Evolutionary conservation across 2,329 filamentous ascomycete species (phyloP).

Genomic region (Diplocarpon rosae): DNA sequence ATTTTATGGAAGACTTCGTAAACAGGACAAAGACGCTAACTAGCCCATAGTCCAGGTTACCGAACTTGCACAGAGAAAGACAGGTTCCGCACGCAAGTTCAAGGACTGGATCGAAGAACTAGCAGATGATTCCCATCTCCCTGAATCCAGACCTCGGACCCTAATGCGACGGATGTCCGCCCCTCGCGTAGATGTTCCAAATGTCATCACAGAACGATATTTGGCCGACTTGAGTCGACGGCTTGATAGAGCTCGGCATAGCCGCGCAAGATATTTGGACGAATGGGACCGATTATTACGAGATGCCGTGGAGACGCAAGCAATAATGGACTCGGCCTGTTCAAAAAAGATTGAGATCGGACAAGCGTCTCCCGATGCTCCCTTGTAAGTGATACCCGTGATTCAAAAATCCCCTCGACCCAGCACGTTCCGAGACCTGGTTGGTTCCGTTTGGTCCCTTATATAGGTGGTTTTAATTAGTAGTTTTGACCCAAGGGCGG

Average conservation of each 20-base stretch:
- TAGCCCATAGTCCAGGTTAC: conserved; percentile 48
- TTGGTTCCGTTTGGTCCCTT: too few species aligned
- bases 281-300: conserved; percentile 77
- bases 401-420: too few species aligned
- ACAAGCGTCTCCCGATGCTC: conserved; percentile 42
- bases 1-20: not conserved
- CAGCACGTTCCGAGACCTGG: too few species aligned
- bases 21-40: not conserved
- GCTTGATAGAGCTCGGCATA: conserved; percentile 71
- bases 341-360: conserved; percentile 74
- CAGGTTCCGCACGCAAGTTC: conserved; percentile 62
- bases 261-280: conserved; percentile 68
- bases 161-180: conserved; percentile 32
- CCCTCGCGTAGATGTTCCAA: conserved; percentile 47
- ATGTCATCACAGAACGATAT: conserved; percentile 86
- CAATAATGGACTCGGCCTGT: conserved; percentile 70
- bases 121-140: conserved; percentile 61
- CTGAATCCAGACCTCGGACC: conserved; percentile 45
- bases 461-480: too few species aligned
- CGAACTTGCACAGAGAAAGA: conserved; percentile 72
- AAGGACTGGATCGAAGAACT: conserved; percentile 96
- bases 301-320: conserved; percentile 63
- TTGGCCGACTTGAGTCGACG: conserved; percentile 80
- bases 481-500: too few species aligned
- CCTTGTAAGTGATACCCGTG: conserved; percentile 25